Base-by-base conservation (phyloP, 768 basidiomycete genomes). In the Kwoniella heveanensis region DNA sequence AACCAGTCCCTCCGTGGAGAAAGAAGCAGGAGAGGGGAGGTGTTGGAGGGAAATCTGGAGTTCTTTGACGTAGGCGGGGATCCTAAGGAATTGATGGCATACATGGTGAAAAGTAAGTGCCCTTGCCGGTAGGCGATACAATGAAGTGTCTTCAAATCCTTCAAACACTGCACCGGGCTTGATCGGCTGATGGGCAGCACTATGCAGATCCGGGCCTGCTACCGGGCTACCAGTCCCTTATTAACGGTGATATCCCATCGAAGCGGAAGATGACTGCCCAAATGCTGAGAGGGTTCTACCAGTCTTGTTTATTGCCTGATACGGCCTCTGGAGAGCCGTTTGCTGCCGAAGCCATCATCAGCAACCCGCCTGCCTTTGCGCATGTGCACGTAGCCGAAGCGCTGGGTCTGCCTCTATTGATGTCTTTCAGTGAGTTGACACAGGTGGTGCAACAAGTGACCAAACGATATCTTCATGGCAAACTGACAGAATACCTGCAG, bases 81-180 rank as follows among this genome's bases (percentile, higher is more conserved):
- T 70, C 86, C 86, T 0, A 82, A 84, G 49, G 85, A 86, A 60
- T 77, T 87, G 21, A 87, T 87, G 86, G 84, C 84, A 54, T 87
- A 86, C 63, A 87, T 87, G 86, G 86, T 87, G 54, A 85, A 85
- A 74, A 87, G 86, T 86, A 59, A 69, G 82, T 65, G 9, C 22
- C 21, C 7, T 30, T 13, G 6, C 22, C 17, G n/a, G 12, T 13
- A n/a, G n/a, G n/a, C n/a, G n/a, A n/a, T n/a, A n/a, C n/a, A n/a
- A n/a, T n/a, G n/a, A n/a, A 47, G 32, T 36, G 32, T 13, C 32
- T 36, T 36, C 32, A 13, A 26, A 13, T 25, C 36, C n/a, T n/a
- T n/a, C n/a, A n/a, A n/a, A n/a, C n/a, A n/a, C n/a, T n/a, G n/a
- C n/a, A n/a, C n/a, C n/a, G n/a, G n/a, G 1, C 44, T 24, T 12